These are phyloP conservation scores for Cutaneotrichosporon mucoides DNA, from an alignment of 1,284 basidiomycete genomes.

Conservation along the genomic window DNA sequence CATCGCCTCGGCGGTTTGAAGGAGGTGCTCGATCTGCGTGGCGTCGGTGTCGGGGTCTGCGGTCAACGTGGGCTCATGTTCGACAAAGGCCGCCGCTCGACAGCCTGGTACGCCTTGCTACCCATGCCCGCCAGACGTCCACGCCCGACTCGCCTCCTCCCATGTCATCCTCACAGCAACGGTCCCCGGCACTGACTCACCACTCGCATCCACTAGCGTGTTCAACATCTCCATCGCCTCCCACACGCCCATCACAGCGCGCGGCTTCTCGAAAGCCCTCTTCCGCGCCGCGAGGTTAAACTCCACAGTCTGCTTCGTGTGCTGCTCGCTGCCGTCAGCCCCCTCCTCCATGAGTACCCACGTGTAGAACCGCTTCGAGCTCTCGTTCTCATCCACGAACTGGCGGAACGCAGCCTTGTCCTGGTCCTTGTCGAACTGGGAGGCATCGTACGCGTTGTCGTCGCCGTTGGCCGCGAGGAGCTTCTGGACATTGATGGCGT, in stretches of 20 bases:
- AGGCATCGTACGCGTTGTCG: slow-evolving; percentile 56
- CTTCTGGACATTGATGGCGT: slow-evolving; percentile 53
- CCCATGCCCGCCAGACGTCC: no score
- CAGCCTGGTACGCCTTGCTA: no score
- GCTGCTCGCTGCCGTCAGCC: slow-evolving; percentile 58
- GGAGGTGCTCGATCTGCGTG: slow-evolving; percentile 82
- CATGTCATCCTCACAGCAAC: no score
- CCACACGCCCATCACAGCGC: slow-evolving; percentile 60
- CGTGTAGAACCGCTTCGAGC: slow-evolving; percentile 74
- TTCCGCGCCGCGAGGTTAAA: slow-evolving; percentile 69
- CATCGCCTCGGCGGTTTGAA: slow-evolving; percentile 89
- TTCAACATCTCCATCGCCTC: slow-evolving; percentile 86
- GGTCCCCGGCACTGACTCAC: background rate
- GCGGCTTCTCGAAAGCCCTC: slow-evolving; percentile 30
- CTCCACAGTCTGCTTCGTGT: slow-evolving; percentile 80
- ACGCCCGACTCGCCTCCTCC: no score
- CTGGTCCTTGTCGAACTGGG: slow-evolving; percentile 67
- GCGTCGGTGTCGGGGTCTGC: slow-evolving; percentile 58
- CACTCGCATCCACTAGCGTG: slow-evolving; percentile 63
- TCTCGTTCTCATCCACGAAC: slow-evolving; percentile 65
- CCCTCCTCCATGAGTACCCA: no score
- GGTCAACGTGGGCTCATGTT: slow-evolving; percentile 48
- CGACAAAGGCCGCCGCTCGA: background rate
- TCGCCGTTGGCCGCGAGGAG: background rate
- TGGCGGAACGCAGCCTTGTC: slow-evolving; percentile 61